Evolutionary conservation across 139 green algal species (phyloP), one percentile per base, ranked within the genome.

Genomic region (Chlamydomonas incerta): DNA sequence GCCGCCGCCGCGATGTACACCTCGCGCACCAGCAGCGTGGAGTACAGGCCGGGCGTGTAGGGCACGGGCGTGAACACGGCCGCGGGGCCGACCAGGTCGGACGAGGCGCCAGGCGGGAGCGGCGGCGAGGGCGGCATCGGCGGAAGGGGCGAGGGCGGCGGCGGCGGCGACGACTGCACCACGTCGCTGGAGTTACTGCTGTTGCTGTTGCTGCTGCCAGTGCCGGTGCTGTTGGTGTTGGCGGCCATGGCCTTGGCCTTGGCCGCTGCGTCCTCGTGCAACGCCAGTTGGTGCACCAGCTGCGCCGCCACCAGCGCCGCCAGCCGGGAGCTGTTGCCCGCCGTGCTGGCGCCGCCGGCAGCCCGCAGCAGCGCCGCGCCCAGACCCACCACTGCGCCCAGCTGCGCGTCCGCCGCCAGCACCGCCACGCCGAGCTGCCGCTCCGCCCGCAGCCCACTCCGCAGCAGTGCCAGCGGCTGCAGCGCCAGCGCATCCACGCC

Each of bases 351-450:
- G 72, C 28, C 46, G 10, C 26, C 28, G 1, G 28, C 73, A 10
- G 20, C 26, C 29, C 28, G 52, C 41, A 83, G 77, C 28, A 83
- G 62, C n/a, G 77, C 77, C 15, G 46, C 37, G n/a, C 77, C 77
- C 41, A 83, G 31, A 26, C 10, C 46, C 28, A 47, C 28, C 41
- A 83, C 17, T 4, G 77, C 77, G 13, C 67, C 9, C 24, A 57
- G 35, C 69, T 74, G 69, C 23, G 35, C 24, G 23, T 85, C 79
- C 21, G 66, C 79, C 47, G 79, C 65, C 11, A 85, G 47, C 8
- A 75, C 15, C n/a, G 79, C 79, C 66, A 85, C 79, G 23, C 46
- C 79, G 47, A 85, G 66, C 0, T 5, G 57, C 8, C 79, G 65
- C 9, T 24, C 55, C 18, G 21, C 46, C 0, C 24, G 13, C 6